A percentile compares a stretch with the other conserved stretches of the same genome.
phyloP scores from a whole-genome alignment of 164 flowering plant species.

The Sextonia rubra region DNA sequence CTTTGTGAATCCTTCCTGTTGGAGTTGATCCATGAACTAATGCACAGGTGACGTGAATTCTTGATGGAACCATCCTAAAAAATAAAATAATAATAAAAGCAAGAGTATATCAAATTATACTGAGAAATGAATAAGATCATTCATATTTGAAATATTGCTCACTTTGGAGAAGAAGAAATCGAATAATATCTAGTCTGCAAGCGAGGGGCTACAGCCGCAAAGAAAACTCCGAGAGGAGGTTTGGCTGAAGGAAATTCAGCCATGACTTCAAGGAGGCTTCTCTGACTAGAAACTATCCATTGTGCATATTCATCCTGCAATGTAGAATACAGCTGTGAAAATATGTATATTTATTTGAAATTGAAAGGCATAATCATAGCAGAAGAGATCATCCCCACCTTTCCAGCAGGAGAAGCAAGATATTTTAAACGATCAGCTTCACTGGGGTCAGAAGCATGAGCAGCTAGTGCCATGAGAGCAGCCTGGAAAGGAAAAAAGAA shows the following conservation, averaged over 20 bases:
- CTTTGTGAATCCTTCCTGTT: constrained; percentile 84
- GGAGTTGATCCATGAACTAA: constrained; percentile 78
- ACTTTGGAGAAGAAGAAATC: constrained; percentile 94
- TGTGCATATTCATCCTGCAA: constrained; percentile 92
- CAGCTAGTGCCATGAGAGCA: constrained; percentile 79
- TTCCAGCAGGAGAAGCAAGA: constrained; percentile 96
- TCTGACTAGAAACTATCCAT: constrained; percentile 81
- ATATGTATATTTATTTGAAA: not conserved
- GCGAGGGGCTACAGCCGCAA: constrained; percentile 90
- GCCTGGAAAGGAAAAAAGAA: constrained; percentile 42
- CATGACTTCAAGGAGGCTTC: constrained; percentile 95
- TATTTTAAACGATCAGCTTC: constrained; percentile 79
- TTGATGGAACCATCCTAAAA: constrained; percentile 68
- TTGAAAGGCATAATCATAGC: not conserved
- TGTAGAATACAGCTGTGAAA: not conserved
- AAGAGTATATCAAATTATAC: not conserved
- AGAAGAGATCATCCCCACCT: constrained; percentile 37
- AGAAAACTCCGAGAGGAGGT: constrained; percentile 96
- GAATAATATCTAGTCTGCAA: constrained; percentile 96
- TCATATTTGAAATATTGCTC: constrained; percentile 5
- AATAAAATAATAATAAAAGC: not conserved
- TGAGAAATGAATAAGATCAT: not conserved
- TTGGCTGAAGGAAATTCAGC: constrained; percentile 89
- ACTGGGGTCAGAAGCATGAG: constrained; percentile 81
- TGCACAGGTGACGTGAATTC: constrained; percentile 96